Evolutionary conservation across 2,329 filamentous ascomycete species (phyloP).

Genomic region (Phyllosticta citribraziliensis): DNA sequence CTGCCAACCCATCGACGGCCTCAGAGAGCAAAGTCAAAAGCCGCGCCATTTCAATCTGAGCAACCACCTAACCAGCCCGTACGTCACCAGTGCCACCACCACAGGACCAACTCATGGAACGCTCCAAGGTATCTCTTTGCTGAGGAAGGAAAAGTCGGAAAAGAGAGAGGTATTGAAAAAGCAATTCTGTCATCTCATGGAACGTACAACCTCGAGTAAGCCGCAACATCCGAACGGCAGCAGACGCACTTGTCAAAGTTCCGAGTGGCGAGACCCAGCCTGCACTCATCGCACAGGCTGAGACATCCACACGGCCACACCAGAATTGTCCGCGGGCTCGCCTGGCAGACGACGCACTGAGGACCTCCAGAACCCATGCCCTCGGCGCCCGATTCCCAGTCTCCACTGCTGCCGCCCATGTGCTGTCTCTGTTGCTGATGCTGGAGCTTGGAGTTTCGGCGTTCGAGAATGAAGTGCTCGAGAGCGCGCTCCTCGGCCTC

Average conservation of each 20-base stretch:
- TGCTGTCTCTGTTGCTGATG: slow-evolving; percentile 6
- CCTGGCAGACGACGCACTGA: slow-evolving; percentile 89
- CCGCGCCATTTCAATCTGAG: background rate
- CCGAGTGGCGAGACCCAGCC: slow-evolving; percentile 88
- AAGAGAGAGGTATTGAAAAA: background rate
- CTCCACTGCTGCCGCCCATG: slow-evolving; percentile 8
- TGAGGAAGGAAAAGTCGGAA: background rate
- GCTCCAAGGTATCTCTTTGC: background rate
- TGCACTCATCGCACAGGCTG: slow-evolving; percentile 88
- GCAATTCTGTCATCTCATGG: slow-evolving; percentile 38
- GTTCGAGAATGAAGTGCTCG: slow-evolving; percentile 49
- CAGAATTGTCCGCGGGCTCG: slow-evolving; percentile 74
- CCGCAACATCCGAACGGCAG: slow-evolving; percentile 76
- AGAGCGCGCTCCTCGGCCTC: slow-evolving; percentile 50
- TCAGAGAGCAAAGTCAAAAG: background rate
- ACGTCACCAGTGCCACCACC: background rate
- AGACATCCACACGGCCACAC: slow-evolving; percentile 96
- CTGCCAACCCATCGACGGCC: background rate
- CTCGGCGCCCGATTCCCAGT: slow-evolving; percentile 61
- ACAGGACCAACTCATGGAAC: background rate
- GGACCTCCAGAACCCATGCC: slow-evolving; percentile 67
- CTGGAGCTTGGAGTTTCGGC: slow-evolving; percentile 33
- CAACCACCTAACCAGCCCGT: background rate
- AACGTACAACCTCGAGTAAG: slow-evolving; percentile 86
- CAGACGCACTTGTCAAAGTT: slow-evolving; percentile 97